These are phyloP conservation scores for Colletotrichum endophyticum DNA, from an alignment of 2,329 filamentous ascomycete species.

Conservation along the genomic window DNA sequence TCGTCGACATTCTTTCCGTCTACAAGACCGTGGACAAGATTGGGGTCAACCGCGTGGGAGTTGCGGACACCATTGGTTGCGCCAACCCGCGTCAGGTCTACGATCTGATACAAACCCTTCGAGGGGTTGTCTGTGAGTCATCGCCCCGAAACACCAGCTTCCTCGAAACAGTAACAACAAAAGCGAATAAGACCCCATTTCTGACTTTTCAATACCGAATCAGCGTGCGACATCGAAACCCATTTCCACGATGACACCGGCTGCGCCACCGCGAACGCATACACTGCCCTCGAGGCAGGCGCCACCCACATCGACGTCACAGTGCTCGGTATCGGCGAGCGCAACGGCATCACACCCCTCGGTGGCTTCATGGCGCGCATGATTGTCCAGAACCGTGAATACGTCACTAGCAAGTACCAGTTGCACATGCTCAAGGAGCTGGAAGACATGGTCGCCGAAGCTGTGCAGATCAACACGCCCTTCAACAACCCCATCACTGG, in stretches of 20 bases:
- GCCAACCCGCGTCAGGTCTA: slow-evolving; percentile 87
- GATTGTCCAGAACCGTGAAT: slow-evolving; percentile 83
- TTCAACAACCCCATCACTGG: slow-evolving; percentile 84
- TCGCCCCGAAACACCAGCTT: neutral
- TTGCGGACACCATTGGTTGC: slow-evolving; percentile 90
- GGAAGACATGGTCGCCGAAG: slow-evolving; percentile 70
- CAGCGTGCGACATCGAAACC: slow-evolving; percentile 15
- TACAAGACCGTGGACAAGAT: slow-evolving; percentile 86
- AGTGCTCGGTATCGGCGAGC: slow-evolving; percentile 87
- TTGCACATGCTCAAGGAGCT: slow-evolving; percentile 83
- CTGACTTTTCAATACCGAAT: neutral
- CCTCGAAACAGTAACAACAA: neutral
- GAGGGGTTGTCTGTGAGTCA: slow-evolving; percentile 46
- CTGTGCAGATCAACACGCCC: slow-evolving; percentile 78
- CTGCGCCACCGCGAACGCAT: slow-evolving; percentile 87
- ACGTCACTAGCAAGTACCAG: slow-evolving; percentile 87
- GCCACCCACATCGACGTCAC: slow-evolving; percentile 83
- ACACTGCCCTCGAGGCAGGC: slow-evolving; percentile 85
- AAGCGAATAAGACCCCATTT: neutral
- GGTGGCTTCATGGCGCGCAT: slow-evolving; percentile 70
- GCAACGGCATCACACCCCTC: slow-evolving; percentile 76
- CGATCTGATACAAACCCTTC: slow-evolving; percentile 82
- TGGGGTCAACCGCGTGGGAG: slow-evolving; percentile 84
- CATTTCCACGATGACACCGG: slow-evolving; percentile 89
- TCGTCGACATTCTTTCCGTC: slow-evolving; percentile 81